Percentiles rank a stretch among this genome's conserved stretches.
These are phyloP conservation scores for Aaosphaeria pasadenensis DNA, from an alignment of 2,329 filamentous ascomycete genomes.

Conservation along the genomic window DNA sequence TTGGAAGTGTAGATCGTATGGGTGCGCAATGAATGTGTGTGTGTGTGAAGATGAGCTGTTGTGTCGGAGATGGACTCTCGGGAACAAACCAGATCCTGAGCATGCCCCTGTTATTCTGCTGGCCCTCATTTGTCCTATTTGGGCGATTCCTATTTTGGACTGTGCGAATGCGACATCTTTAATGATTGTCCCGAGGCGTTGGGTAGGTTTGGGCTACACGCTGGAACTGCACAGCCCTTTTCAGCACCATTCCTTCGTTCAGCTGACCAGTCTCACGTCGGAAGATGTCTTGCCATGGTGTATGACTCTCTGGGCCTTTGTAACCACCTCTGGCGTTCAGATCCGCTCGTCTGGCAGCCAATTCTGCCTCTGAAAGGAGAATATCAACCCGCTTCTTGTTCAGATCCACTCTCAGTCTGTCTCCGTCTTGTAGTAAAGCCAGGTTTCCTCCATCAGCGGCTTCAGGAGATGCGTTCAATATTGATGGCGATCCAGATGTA, in stretches of 20 bases:
- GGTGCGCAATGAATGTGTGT: no score
- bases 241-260: neutral
- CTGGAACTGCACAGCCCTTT: neutral
- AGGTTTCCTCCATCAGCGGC: neutral
- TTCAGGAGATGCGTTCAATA: neutral
- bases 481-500: neutral
- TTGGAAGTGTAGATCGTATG: no score
- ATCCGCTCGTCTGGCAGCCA: neutral
- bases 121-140: no score
- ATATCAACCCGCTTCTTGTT: neutral
- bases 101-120: no score
- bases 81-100: no score
- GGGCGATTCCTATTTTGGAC: no score
- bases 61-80: no score
- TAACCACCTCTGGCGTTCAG: neutral
- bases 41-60: no score
- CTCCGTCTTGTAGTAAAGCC: neutral
- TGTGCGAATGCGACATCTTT: neutral
- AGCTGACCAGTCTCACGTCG: neutral
- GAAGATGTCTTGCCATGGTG: neutral
- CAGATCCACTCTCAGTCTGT: neutral
- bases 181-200: neutral
- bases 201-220: neutral
- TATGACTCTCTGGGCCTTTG: neutral
- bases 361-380: neutral